Conservation (phyloP, 2,329 filamentous ascomycete genomes). For the Penicillium glabrum region DNA sequence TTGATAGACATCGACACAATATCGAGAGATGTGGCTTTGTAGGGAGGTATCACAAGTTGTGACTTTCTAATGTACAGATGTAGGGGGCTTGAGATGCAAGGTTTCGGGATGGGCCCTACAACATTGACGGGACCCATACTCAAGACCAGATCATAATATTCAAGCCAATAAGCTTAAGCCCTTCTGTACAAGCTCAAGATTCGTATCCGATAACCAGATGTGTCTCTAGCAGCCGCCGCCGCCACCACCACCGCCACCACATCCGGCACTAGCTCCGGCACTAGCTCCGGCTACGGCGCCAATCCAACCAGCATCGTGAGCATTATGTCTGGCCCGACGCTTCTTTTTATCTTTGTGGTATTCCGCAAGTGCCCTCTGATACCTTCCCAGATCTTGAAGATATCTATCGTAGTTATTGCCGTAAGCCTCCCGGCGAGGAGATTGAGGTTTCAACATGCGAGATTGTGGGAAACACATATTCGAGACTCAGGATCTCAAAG, state of each 20-base stretch:
- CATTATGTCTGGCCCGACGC: not conserved
- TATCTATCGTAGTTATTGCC: not conserved
- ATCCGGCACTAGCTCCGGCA: no score
- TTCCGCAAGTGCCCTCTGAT: not conserved
- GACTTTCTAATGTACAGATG: no score
- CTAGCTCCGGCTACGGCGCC: not conserved
- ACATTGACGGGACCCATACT: no score
- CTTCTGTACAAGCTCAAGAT: not conserved
- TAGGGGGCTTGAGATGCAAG: no score
- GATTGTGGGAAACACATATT: constrained; percentile 5
- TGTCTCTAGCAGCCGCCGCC: not conserved
- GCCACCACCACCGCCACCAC: no score
- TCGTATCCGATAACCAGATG: not conserved
- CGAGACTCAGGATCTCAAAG: not conserved
- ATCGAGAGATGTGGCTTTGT: no score
- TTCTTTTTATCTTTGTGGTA: not conserved
- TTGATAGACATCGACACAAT: no score
- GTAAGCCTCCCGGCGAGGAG: not conserved
- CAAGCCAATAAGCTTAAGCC: not conserved
- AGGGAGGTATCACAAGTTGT: no score
- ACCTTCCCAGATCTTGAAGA: not conserved
- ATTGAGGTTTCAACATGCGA: not conserved
- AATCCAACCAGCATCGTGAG: not conserved
- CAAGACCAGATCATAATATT: no score
- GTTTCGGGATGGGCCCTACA: no score